A percentile compares a stretch with the other conserved stretches of the same genome.
Conservation (phyloP, 2,329 filamentous ascomycete genomes). For the Alternaria angustiovoidea region DNA sequence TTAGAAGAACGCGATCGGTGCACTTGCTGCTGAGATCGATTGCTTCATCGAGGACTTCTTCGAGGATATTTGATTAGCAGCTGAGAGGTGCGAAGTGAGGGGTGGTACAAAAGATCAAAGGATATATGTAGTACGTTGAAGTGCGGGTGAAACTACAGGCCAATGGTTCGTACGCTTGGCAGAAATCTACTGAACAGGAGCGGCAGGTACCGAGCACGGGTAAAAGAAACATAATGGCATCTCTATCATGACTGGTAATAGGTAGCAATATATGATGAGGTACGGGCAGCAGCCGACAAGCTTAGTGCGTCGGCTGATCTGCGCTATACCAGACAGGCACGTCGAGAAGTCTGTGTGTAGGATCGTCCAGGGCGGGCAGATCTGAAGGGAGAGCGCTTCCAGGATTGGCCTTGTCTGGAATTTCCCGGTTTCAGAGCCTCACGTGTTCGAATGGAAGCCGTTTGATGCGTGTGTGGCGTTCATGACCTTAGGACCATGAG, state of each 20-base stretch:
- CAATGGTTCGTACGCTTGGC: not conserved
- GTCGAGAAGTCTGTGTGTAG: conserved; percentile 1
- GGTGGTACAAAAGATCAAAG: too few species aligned
- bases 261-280: conserved; percentile 12
- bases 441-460: conserved; percentile 3
- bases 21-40: too few species aligned
- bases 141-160: not conserved
- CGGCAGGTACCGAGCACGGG: not conserved
- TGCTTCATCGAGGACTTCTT: too few species aligned
- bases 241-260: not conserved
- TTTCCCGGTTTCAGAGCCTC: conserved; percentile 13
- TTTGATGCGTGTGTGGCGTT: conserved; percentile 9
- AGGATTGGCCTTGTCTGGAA: conserved; percentile 11
- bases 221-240: not conserved
- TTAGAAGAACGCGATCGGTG: too few species aligned
- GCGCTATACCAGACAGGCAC: conserved; percentile 5
- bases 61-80: too few species aligned
- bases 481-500: not conserved
- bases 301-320: conserved; percentile 16
- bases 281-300: conserved; percentile 2
- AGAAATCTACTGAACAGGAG: not conserved
- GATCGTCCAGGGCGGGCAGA: conserved; percentile 27
- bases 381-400: conserved; percentile 15
- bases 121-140: too few species aligned
- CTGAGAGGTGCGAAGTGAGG: too few species aligned